Evolutionary conservation across 805 yeast genomes (phyloP).

Genomic region (Candida pseudoglaebosa): DNA sequence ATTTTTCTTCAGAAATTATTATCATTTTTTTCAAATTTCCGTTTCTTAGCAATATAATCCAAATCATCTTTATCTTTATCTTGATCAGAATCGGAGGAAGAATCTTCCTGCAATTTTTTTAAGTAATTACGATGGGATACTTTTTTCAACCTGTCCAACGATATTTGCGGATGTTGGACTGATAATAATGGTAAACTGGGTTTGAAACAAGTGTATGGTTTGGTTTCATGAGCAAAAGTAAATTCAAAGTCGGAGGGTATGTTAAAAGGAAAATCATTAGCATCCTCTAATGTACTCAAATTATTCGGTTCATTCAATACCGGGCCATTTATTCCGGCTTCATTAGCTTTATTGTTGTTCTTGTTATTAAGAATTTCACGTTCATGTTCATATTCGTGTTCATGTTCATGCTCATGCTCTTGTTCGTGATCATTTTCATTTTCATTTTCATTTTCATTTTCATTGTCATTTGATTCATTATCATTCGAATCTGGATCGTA

Average conservation of each 20-base stretch:
- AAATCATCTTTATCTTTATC: slow-evolving; percentile 4
- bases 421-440: neutral
- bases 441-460: neutral
- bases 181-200: slow-evolving; percentile 38
- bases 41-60: slow-evolving; percentile 8
- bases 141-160: slow-evolving; percentile 2
- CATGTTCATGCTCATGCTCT: too few species aligned
- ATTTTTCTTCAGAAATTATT: neutral
- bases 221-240: slow-evolving; percentile 23
- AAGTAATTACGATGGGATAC: neutral
- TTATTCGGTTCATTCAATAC: too few species aligned
- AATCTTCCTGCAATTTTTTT: slow-evolving; percentile 1
- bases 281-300: too few species aligned
- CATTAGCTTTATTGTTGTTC: slow-evolving; percentile 2
- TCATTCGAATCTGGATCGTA: neutral
- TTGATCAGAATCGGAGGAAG: slow-evolving; percentile 2
- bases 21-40: slow-evolving; percentile 6
- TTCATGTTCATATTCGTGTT: too few species aligned
- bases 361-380: neutral
- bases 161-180: slow-evolving; percentile 25
- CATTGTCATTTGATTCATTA: neutral
- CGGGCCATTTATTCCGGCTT: too few species aligned
- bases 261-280: neutral
- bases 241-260: slow-evolving; percentile 24
- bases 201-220: slow-evolving; percentile 24